Evolutionary conservation across 345 rosid species (phyloP).

Genomic region (Linum lewisii): DNA sequence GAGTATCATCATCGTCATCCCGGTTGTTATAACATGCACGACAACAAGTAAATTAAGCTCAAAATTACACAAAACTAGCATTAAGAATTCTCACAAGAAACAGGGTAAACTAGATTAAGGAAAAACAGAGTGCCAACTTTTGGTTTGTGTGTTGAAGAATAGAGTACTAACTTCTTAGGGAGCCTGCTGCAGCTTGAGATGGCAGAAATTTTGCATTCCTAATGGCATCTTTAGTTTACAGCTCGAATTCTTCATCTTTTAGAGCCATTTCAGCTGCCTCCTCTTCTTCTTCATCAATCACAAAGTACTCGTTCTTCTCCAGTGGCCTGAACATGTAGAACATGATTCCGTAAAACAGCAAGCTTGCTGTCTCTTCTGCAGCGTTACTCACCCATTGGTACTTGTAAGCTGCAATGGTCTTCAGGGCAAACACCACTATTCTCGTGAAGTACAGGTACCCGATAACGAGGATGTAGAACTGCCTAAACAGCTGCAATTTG

Average conservation of each 20-base stretch:
- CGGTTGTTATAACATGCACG: background rate
- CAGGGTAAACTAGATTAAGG: background rate
- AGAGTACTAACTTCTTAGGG: background rate
- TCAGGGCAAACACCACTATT: constrained; percentile 79
- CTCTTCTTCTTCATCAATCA: constrained; percentile 81
- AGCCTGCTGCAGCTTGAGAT: background rate
- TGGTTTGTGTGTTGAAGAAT: too few species aligned
- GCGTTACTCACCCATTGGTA: constrained; percentile 94
- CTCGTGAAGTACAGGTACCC: constrained; percentile 88
- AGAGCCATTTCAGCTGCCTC: constrained; percentile 80
- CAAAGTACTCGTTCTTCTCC: constrained; percentile 86
- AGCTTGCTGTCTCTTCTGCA: constrained; percentile 78
- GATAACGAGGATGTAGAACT: constrained; percentile 81
- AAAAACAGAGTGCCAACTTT: too few species aligned
- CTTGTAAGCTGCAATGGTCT: constrained; percentile 78
- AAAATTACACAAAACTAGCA: background rate
- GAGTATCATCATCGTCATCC: background rate
- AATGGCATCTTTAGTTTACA: constrained; percentile 33
- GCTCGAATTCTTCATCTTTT: constrained; percentile 80
- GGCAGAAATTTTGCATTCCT: background rate
- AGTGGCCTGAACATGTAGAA: constrained; percentile 90
- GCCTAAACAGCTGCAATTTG: constrained; percentile 73
- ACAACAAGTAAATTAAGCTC: background rate
- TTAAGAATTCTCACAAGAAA: background rate
- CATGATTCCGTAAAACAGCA: constrained; percentile 63